Evolutionary conservation across 2,329 filamentous ascomycete genomes (phyloP).

Genomic region (Didymella pinodella): DNA sequence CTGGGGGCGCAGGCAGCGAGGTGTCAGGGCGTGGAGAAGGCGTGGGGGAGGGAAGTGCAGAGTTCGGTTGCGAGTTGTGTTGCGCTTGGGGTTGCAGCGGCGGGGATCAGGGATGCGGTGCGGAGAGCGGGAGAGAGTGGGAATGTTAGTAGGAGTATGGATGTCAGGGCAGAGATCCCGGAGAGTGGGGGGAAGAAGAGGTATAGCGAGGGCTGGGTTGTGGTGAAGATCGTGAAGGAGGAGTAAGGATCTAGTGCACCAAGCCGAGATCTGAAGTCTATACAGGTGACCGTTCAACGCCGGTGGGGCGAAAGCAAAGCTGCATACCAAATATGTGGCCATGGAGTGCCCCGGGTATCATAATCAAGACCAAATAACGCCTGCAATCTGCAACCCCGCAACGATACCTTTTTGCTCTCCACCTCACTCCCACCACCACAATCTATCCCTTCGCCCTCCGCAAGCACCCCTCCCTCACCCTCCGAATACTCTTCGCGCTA

Average conservation of each 20-base stretch:
- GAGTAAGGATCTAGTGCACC: neutral
- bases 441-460: slow-evolving; percentile 47
- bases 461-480: slow-evolving; percentile 70
- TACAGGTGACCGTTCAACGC: too few relatives aligned
- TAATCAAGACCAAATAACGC: neutral
- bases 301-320: too few relatives aligned
- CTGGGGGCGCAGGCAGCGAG: slow-evolving; percentile 43
- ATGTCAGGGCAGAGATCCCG: slow-evolving; percentile 49
- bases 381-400: too few relatives aligned
- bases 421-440: neutral
- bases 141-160: slow-evolving; percentile 14
- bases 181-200: slow-evolving; percentile 48
- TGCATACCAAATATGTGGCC: too few relatives aligned
- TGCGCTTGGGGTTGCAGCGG: slow-evolving; percentile 41
- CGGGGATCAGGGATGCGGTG: slow-evolving; percentile 33
- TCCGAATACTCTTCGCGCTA: slow-evolving; percentile 78
- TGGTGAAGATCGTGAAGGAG: slow-evolving; percentile 51
- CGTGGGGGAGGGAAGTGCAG: slow-evolving; percentile 50
- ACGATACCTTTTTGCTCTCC: too few relatives aligned
- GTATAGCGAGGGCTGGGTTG: slow-evolving; percentile 57
- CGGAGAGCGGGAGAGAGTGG: neutral
- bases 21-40: slow-evolving; percentile 47
- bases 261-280: too few relatives aligned
- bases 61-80: slow-evolving; percentile 45
- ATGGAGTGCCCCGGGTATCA: neutral